These are phyloP conservation scores for Tulasnella calospora DNA, from an alignment of 768 basidiomycete species.

Conservation along the genomic window DNA sequence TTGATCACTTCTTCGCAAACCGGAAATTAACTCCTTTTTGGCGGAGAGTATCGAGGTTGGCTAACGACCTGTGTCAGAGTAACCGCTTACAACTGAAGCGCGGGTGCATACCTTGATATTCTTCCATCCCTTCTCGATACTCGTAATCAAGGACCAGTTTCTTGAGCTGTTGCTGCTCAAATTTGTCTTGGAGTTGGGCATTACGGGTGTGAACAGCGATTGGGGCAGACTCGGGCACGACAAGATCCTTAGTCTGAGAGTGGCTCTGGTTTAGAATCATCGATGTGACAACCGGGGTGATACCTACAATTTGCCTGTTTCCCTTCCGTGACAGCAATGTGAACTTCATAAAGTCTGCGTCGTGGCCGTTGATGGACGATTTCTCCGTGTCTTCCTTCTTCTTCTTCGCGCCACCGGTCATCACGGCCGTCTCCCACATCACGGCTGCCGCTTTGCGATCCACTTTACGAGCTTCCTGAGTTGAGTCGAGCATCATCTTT, in stretches of 20 bases:
- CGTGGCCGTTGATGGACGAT: constrained; percentile 32
- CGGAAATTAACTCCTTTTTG: constrained; percentile 16
- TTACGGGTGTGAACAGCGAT: constrained; percentile 86
- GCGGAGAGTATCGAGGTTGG: constrained; percentile 19
- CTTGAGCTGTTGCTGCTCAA: constrained; percentile 96
- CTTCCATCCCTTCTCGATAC: constrained; percentile 64
- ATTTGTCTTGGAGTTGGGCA: constrained; percentile 89
- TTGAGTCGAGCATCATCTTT: constrained; percentile 86
- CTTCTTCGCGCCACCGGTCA: constrained; percentile 65
- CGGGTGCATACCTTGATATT: constrained; percentile 29
- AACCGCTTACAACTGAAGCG: neutral
- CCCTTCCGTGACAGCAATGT: constrained; percentile 89
- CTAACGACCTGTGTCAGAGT: neutral
- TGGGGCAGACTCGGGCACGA: constrained; percentile 80
- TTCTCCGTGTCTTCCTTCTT: constrained; percentile 48
- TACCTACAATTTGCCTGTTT: constrained; percentile 78
- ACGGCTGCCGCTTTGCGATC: constrained; percentile 83
- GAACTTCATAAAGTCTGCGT: constrained; percentile 73
- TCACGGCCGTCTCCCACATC: constrained; percentile 83
- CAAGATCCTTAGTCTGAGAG: constrained; percentile 71
- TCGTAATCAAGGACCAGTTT: constrained; percentile 89
- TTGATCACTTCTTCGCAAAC: constrained; percentile 6
- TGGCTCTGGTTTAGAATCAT: neutral
- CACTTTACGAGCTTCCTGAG: constrained; percentile 73
- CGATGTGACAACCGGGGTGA: neutral